These are phyloP conservation scores for Irpex sp. DNA, from an alignment of 1,284 basidiomycete genomes.

Conservation along the genomic window DNA sequence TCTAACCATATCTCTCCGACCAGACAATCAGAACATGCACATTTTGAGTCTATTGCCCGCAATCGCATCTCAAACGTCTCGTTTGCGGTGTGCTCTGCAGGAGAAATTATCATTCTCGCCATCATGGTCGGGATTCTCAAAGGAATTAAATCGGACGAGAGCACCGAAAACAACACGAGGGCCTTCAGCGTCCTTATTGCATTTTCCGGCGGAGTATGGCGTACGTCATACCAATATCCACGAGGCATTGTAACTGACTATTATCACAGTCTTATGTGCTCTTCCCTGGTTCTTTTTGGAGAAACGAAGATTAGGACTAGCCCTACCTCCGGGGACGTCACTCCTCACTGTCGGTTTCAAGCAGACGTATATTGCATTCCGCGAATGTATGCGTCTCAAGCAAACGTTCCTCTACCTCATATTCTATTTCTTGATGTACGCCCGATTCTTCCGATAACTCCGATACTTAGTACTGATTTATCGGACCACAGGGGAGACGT, in stretches of 20 bases:
- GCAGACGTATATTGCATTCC: conserved; percentile 65
- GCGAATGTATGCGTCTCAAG: conserved; percentile 66
- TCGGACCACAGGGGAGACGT: conserved; percentile 55
- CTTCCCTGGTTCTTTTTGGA: conserved; percentile 77
- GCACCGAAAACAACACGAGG: conserved; percentile 73
- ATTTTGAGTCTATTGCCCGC: conserved; percentile 62
- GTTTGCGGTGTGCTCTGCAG: conserved; percentile 69
- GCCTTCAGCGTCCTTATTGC: conserved; percentile 76
- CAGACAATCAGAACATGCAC: conserved; percentile 56
- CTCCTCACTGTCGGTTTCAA: conserved; percentile 69
- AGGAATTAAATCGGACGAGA: conserved; percentile 58
- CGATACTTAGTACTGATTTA: conserved; percentile 1
- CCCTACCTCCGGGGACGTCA: conserved; percentile 59
- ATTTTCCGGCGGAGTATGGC: conserved; percentile 73
- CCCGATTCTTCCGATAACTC: conserved; percentile 6
- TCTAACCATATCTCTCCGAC: too few species aligned
- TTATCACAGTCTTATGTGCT: conserved; percentile 58
- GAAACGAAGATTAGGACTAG: conserved; percentile 62
- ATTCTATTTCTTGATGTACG: conserved; percentile 75
- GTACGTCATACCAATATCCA: conserved; percentile 37
- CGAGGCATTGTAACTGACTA: conserved; percentile 1
- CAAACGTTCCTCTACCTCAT: conserved; percentile 75
- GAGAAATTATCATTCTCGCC: conserved; percentile 69
- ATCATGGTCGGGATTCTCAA: conserved; percentile 79
- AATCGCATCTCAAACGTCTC: conserved; percentile 82